Conservation (phyloP, 352 stramenopile species). For the Pythium vanterpoolii region DNA sequence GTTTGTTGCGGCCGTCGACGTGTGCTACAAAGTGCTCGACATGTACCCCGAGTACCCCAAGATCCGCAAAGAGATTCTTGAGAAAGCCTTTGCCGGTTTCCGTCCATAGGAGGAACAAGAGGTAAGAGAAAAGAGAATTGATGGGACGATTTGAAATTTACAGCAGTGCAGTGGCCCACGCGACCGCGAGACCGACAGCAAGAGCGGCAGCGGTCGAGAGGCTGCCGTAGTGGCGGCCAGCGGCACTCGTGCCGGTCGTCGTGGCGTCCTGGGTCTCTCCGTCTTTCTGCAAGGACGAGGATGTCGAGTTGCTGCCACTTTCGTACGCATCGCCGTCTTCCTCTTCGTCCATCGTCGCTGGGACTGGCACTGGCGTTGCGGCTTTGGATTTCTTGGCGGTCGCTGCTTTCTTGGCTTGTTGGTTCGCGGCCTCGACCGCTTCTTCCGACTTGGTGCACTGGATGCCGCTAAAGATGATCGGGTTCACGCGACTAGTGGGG, state of each 20-base stretch:
- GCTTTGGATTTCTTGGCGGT: constrained; percentile 7
- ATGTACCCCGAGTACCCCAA: constrained; percentile 94
- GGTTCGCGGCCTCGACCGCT: constrained; percentile 5
- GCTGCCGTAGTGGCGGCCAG: background rate
- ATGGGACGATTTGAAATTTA: background rate
- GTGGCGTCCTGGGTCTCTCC: background rate
- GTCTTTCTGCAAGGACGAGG: background rate
- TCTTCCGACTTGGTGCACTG: constrained; percentile 30
- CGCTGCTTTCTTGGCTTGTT: constrained; percentile 9
- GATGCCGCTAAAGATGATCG: constrained; percentile 13
- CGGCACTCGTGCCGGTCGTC: background rate
- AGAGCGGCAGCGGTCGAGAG: background rate
- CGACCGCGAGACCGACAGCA: background rate
- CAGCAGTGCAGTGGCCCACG: constrained; percentile 8
- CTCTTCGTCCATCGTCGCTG: background rate
- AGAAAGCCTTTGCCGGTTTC: constrained; percentile 89
- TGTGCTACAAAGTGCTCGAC: constrained; percentile 92
- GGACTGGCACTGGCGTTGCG: background rate
- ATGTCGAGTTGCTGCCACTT: background rate
- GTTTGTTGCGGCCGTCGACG: constrained; percentile 88
- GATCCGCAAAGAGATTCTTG: constrained; percentile 93
- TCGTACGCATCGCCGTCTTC: background rate
- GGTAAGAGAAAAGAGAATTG: background rate
- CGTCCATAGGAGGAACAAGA: constrained; percentile 46
- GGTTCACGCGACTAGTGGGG: constrained; percentile 11